A percentile compares a stretch with the other conserved stretches of the same genome.
Evolutionary conservation across 345 rosid species (phyloP).

Genomic region (Syzygium aqueum): DNA sequence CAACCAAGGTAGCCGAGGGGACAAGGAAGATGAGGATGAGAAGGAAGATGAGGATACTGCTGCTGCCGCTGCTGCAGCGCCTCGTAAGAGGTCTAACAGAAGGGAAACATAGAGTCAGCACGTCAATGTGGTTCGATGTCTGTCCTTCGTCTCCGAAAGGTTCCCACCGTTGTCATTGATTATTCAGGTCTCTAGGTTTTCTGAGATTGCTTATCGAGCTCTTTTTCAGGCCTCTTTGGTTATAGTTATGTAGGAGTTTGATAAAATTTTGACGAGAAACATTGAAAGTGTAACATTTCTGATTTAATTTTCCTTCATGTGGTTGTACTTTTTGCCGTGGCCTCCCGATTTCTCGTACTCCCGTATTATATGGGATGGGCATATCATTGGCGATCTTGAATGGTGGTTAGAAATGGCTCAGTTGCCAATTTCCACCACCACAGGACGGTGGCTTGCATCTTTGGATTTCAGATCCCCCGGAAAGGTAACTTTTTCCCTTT

Average conservation of each 20-base stretch:
- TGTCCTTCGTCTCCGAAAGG: not conserved
- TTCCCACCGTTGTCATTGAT: not conserved
- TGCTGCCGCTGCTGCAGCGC: not conserved
- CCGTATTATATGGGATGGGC: not conserved
- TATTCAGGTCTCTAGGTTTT: not conserved
- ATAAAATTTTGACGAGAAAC: not conserved
- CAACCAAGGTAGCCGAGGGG: constrained; percentile 2
- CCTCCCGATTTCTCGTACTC: not conserved
- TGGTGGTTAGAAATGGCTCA: not conserved
- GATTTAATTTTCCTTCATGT: not conserved
- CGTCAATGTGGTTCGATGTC: not conserved
- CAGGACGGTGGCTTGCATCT: too few species aligned
- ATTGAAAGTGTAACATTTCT: not conserved
- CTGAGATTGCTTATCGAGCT: not conserved
- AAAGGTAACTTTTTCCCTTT: not conserved
- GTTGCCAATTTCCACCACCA: not conserved
- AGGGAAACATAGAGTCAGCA: constrained; percentile 4
- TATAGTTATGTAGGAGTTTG: not conserved
- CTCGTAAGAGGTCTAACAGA: constrained; percentile 7
- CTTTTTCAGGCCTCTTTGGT: not conserved
- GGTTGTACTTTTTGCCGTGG: not conserved
- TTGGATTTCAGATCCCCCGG: too few species aligned
- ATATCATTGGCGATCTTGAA: not conserved
- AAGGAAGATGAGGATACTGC: not conserved
- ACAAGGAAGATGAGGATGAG: constrained; percentile 8